Evolutionary conservation across 164 flowering plant genomes (phyloP).

Genomic region (Euptelea pleiosperma): DNA sequence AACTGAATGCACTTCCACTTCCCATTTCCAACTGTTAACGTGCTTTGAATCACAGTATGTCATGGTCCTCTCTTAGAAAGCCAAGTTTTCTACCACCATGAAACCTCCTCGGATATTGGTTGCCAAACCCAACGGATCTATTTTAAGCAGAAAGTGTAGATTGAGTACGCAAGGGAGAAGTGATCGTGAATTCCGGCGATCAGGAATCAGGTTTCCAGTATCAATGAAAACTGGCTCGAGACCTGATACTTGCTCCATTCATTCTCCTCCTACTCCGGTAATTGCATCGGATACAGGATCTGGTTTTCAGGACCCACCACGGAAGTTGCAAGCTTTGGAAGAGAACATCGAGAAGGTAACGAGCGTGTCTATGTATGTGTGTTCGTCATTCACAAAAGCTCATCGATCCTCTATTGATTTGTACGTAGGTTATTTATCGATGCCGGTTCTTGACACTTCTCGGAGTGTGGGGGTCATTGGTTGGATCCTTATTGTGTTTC

Average conservation of each 20-base stretch:
- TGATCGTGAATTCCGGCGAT: neutral
- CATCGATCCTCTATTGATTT: neutral
- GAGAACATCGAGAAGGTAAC: conserved; percentile 21
- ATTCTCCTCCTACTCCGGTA: neutral
- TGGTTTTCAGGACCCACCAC: neutral
- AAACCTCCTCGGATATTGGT: too few species aligned
- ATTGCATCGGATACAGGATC: neutral
- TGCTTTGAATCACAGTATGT: too few species aligned
- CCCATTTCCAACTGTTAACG: too few species aligned
- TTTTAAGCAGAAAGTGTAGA: too few species aligned
- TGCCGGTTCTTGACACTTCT: conserved; percentile 66
- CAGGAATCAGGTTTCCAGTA: conserved; percentile 4
- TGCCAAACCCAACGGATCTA: too few species aligned
- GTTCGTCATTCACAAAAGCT: neutral
- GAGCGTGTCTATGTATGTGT: neutral
- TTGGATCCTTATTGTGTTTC: conserved; percentile 75
- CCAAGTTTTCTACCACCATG: too few species aligned
- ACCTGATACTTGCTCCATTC: too few species aligned
- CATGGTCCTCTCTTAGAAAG: too few species aligned
- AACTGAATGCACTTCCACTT: too few species aligned
- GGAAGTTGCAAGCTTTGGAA: conserved; percentile 11
- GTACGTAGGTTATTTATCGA: conserved; percentile 53
- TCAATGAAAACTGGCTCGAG: conserved; percentile 2
- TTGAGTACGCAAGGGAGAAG: too few species aligned
- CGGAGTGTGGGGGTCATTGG: conserved; percentile 65